Percentiles rank a stretch among this genome's conserved stretches.
phyloP scores from a whole-genome alignment of 345 rosid genomes.

The Turnera subulata region DNA sequence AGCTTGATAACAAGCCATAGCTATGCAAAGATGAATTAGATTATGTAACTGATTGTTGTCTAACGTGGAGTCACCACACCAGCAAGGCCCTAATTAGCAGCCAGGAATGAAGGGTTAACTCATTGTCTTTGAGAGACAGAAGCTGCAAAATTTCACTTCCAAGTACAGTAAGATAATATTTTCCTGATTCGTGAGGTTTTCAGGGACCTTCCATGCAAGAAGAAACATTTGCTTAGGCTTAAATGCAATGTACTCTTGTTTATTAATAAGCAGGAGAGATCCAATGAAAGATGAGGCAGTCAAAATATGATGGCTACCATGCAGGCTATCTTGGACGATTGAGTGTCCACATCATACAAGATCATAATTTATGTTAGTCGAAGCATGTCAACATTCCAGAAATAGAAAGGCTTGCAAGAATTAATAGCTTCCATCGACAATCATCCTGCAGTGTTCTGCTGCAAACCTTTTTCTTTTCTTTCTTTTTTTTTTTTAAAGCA shows the following conservation, averaged over 20 bases:
- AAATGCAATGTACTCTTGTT: slow-evolving; percentile 11
- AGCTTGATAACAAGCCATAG: too few species aligned
- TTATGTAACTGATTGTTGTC: background rate
- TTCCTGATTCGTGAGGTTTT: background rate
- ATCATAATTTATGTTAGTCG: slow-evolving; percentile 22
- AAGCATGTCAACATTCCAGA: slow-evolving; percentile 42
- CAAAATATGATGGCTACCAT: slow-evolving; percentile 39
- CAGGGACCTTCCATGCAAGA: background rate
- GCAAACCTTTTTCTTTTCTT: too few species aligned
- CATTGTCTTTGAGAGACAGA: slow-evolving; percentile 16
- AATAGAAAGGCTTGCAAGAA: slow-evolving; percentile 28
- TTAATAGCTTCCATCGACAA: too few species aligned
- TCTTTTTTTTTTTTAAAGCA: too few species aligned
- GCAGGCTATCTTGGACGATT: slow-evolving; percentile 10
- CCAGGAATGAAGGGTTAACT: slow-evolving; percentile 20
- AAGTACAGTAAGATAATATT: background rate
- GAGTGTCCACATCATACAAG: slow-evolving; percentile 32
- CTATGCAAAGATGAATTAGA: too few species aligned
- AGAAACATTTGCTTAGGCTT: slow-evolving; percentile 30
- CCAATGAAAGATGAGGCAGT: slow-evolving; percentile 40
- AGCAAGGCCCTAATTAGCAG: slow-evolving; percentile 18
- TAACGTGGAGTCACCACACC: background rate
- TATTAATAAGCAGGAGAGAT: slow-evolving; percentile 15
- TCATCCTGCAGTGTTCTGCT: too few species aligned
- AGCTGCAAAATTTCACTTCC: background rate